phyloP scores from a whole-genome alignment of 1,284 basidiomycete genomes.

The Entoloma clypeatum region DNA sequence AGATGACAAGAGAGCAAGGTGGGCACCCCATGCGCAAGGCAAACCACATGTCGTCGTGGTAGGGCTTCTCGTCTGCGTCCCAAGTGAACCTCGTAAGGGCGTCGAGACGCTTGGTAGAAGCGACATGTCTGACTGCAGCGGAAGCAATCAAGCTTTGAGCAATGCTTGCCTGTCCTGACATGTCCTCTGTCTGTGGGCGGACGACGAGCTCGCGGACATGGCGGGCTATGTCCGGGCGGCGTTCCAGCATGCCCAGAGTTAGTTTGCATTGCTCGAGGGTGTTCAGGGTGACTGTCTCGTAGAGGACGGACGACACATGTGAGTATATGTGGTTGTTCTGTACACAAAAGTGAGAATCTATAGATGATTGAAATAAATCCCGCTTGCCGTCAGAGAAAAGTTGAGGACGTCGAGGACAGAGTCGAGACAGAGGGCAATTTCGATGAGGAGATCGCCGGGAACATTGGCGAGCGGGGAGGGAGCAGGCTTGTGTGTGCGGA shows the following conservation, averaged over 20 bases:
- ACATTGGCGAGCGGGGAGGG: constrained; percentile 25
- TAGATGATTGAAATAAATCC: constrained; percentile 2
- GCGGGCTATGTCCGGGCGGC: constrained; percentile 51
- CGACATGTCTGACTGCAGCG: constrained; percentile 42
- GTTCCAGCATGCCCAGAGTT: constrained; percentile 60
- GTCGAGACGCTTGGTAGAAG: constrained; percentile 49
- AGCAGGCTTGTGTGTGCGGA: no score
- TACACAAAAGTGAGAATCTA: not conserved
- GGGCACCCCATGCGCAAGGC: constrained; percentile 60
- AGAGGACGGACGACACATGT: constrained; percentile 54
- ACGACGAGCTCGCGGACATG: constrained; percentile 59
- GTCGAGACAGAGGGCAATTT: constrained; percentile 53
- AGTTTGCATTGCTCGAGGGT: constrained; percentile 52
- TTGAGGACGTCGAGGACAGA: constrained; percentile 51
- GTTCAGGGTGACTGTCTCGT: constrained; percentile 50
- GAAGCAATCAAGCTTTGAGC: constrained; percentile 38
- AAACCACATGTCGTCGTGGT: constrained; percentile 71
- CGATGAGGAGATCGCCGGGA: constrained; percentile 61
- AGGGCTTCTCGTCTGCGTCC: constrained; percentile 63
- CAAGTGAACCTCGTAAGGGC: constrained; percentile 62
- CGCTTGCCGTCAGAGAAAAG: constrained; percentile 53
- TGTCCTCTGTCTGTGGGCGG: constrained; percentile 34
- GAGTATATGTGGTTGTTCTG: constrained; percentile 46
- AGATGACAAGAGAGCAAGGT: not conserved
- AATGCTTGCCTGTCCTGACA: constrained; percentile 28